These are phyloP conservation scores for Lentinula sp. DNA, from an alignment of 768 basidiomycete genomes.

Conservation along the genomic window DNA sequence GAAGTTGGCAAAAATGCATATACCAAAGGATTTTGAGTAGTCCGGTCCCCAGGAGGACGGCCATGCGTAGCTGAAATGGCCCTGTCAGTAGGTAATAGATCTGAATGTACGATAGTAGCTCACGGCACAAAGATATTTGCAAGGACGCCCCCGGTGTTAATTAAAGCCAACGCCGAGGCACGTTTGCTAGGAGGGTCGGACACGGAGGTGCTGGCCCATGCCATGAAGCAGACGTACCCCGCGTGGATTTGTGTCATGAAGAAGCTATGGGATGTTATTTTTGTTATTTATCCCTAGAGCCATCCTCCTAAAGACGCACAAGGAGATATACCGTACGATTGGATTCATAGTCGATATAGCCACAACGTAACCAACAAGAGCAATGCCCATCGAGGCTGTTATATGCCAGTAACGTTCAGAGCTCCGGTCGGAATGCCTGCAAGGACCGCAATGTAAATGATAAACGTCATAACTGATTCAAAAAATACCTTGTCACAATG, in stretches of 20 bases:
- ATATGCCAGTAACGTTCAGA: constrained; percentile 73
- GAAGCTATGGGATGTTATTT: constrained; percentile 40
- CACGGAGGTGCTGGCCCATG: constrained; percentile 47
- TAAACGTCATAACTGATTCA: not conserved
- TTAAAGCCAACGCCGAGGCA: constrained; percentile 74
- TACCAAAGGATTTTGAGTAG: constrained; percentile 64
- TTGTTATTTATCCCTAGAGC: not conserved
- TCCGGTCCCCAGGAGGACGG: constrained; percentile 63
- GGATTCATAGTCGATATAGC: constrained; percentile 59
- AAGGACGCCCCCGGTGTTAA: constrained; percentile 76
- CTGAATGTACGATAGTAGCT: constrained; percentile 21
- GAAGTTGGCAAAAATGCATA: constrained; percentile 58
- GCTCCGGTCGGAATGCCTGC: constrained; percentile 62
- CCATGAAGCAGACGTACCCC: constrained; percentile 61
- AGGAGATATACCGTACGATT: constrained; percentile 55
- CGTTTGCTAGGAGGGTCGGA: constrained; percentile 70
- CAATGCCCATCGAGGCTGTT: constrained; percentile 41
- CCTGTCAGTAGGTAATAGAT: not conserved
- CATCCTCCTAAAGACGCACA: constrained; percentile 32
- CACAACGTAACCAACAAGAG: constrained; percentile 64
- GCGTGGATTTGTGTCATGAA: constrained; percentile 72
- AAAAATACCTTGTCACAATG: constrained; percentile 37
- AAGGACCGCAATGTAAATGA: not conserved
- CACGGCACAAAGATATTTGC: constrained; percentile 84
- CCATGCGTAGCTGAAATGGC: constrained; percentile 44